Base-by-base conservation (phyloP, 2,329 filamentous ascomycete genomes). In the Xylariaceae sp. region DNA sequence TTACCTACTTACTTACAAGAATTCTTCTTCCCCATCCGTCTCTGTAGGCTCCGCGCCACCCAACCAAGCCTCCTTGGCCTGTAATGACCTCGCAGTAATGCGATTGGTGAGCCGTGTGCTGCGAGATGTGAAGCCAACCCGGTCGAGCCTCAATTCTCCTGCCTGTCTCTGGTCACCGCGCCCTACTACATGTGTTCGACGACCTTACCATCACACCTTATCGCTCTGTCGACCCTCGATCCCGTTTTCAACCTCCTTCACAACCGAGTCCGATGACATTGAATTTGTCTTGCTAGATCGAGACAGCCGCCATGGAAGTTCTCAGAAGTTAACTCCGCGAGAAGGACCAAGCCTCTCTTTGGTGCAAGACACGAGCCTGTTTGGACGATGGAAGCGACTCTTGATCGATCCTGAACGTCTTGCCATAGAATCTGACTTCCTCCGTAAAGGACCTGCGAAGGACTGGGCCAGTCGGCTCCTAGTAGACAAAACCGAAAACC, bases 41-140 rank as follows among this genome's bases (percentile, higher is more conserved):
- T 26, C 17, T 15, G 15, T 29, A 28, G 19, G 13, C 19, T 22
- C n/a, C 16, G 11, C 9, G 22, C 13, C 18, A 13, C 16, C 17
- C 30, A 32, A 17, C 6, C 16, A 13, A 32, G 30, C 13, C 7
- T n/a, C 30, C 6, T 32, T 52, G 51, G 49, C 38, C 60, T 59
- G 57, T 55, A 31, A 52, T 38, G 37, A 42, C 33, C 44, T 49
- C 38, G 52, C 53, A 61, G 60, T 60, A 59, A 63, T 63, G 60
- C 59, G 56, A 60, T 41, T 53, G 53, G 55, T 47, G 55, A 51
- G 47, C 47, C 55, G 48, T 47, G 37, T 38, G 22, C 38, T 54
- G 48, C 57, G 56, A 58, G 46, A 63, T 58, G 56, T 61, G 53
- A 59, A 55, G 53, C 52, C 52, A 46, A 52, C 49, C 43, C 45